These are phyloP conservation scores for Plasmodium cynomolgi DNA, from an alignment of 169 alveolate species.

Conservation along the genomic window DNA sequence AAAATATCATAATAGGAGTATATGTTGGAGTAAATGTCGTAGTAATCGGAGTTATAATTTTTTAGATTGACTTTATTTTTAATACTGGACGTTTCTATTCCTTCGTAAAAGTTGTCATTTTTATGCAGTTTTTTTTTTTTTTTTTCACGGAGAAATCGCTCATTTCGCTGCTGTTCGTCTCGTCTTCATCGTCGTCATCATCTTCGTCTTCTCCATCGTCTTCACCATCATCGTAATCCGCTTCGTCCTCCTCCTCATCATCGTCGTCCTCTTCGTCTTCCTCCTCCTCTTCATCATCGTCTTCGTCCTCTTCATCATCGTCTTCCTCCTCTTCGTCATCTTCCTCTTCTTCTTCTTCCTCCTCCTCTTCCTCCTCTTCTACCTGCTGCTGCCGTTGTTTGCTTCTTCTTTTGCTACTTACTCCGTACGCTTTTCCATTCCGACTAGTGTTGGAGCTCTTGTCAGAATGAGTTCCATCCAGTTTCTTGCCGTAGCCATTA, in stretches of 20 bases:
- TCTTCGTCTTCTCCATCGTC: not conserved
- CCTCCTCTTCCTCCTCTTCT: not conserved
- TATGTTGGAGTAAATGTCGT: slow-evolving; percentile 70
- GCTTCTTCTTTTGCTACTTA: slow-evolving; percentile 1
- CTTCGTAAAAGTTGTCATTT: slow-evolving; percentile 22
- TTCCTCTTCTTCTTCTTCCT: not conserved
- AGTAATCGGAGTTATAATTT: slow-evolving; percentile 65
- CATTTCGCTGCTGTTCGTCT: not conserved
- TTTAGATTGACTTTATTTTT: slow-evolving; percentile 47
- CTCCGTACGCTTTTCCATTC: not conserved
- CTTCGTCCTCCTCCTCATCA: not conserved
- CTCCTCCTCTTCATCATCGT: not conserved
- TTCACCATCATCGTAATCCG: not conserved
- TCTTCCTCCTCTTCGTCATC: not conserved
- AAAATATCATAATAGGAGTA: slow-evolving; percentile 70
- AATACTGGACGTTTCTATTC: slow-evolving; percentile 15
- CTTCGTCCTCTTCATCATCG: not conserved
- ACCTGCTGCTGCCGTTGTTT: not conserved
- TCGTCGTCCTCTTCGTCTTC: slow-evolving; percentile 17
- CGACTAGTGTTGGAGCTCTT: slow-evolving; percentile 21
- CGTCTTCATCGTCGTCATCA: not conserved
- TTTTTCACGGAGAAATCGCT: slow-evolving; percentile 21
- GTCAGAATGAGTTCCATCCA: slow-evolving; percentile 14
- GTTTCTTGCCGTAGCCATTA: slow-evolving; percentile 6
- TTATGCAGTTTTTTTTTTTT: not conserved